Evolutionary conservation across 2,329 filamentous ascomycete genomes (phyloP).

Genomic region (Trichophyton benhamiae): DNA sequence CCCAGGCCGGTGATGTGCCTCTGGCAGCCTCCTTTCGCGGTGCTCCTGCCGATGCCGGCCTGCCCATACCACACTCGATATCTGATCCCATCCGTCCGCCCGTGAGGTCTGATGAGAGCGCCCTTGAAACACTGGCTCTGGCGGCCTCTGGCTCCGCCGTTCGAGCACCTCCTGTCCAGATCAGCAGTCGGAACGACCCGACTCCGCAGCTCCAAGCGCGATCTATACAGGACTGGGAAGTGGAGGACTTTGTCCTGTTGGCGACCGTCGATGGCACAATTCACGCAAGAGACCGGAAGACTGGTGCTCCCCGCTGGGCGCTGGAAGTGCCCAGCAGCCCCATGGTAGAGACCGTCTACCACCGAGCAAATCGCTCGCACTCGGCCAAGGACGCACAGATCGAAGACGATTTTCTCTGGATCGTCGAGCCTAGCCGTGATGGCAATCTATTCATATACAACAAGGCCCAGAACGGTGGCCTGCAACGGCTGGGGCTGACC

Average conservation of each 20-base stretch:
- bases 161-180: slow-evolving; percentile 80
- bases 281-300: slow-evolving; percentile 79
- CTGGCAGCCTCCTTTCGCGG: slow-evolving; percentile 21
- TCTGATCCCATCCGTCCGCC: slow-evolving; percentile 16
- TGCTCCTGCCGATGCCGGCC: slow-evolving; percentile 13
- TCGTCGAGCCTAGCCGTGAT: slow-evolving; percentile 80
- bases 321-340: slow-evolving; percentile 65
- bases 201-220: slow-evolving; percentile 85
- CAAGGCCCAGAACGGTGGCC: slow-evolving; percentile 43
- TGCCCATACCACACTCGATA: slow-evolving; percentile 8
- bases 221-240: slow-evolving; percentile 98
- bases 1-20: slow-evolving; percentile 19
- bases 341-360: slow-evolving; percentile 81
- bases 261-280: slow-evolving; percentile 98
- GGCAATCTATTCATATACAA: slow-evolving; percentile 79
- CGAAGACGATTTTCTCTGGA: slow-evolving; percentile 85
- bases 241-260: slow-evolving; percentile 99
- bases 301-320: slow-evolving; percentile 73
- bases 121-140: slow-evolving; percentile 96
- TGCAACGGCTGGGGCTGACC: slow-evolving; percentile 38
- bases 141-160: slow-evolving; percentile 54
- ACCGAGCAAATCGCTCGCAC: slow-evolving; percentile 53
- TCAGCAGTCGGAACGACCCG: slow-evolving; percentile 51
- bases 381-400: slow-evolving; percentile 31
- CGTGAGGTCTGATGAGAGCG: slow-evolving; percentile 59